Evolutionary conservation across 768 basidiomycete species (phyloP), one percentile per base, ranked within the genome.

Genomic region (Pleurotus eryngii): DNA sequence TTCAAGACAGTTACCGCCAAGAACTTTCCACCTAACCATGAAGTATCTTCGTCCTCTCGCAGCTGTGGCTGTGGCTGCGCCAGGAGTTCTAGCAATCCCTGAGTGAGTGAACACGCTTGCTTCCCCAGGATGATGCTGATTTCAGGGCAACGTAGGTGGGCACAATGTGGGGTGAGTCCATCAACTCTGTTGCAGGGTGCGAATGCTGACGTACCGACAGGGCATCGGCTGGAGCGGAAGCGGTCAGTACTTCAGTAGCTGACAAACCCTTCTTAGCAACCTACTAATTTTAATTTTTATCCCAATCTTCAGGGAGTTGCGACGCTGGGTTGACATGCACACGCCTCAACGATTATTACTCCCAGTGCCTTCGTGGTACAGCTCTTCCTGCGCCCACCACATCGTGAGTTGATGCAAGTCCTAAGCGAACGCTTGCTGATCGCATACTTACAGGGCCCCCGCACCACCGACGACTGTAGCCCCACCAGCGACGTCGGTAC

Each of bases 401-500:
- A 37, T 35, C 49, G 49, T 51, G 20, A 51, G 49, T 22, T 9
- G 8, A 35, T 35, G 11, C 30, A 35, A 35, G 30, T 35, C 30
- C 30, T 11, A 1, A 3, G 8, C 11, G 11, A 9, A 9, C 8
- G 11, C 30, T 35, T 35, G 30, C 11, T 35, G 9, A 48, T 8
- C 2, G 3, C 24, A 15, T 24, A 12, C 47, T 9, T 24, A 3
- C 47, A 20, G 15, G 30, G 30, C 47, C 6, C 15, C 47, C 1
- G 24, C 47, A 9, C 53, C 67, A 20, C 50, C 66, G 17, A 62
- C 68, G 8, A 57, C 64, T 12, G 53, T 59, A 17, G 30, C 67
- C 5, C 49, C 59, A 11, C 17, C 56, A 12, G 48, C 65, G 1
- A 43, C 61, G 35, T 39, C 57, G 39, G 57, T 24, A 18, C 42